These are phyloP conservation scores for Rhodotorula toruloides DNA, from an alignment of 768 basidiomycete species.

Conservation along the genomic window DNA sequence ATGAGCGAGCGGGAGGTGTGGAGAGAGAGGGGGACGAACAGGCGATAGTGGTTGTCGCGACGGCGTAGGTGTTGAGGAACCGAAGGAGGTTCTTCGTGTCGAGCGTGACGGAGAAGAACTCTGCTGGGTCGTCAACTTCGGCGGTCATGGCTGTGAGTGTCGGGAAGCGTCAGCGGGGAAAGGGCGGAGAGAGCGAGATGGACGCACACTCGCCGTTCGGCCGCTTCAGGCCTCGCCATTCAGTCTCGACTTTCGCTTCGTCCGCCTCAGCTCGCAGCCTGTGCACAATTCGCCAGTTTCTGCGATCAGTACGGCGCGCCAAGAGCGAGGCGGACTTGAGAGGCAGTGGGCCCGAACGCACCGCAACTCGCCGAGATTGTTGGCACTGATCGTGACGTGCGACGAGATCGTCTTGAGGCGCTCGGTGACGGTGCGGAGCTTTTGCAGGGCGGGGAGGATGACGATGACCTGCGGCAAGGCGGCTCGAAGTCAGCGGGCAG, in stretches of 20 bases:
- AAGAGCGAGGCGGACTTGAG: background rate
- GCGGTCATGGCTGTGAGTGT: conserved; percentile 43
- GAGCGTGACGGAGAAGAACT: conserved; percentile 62
- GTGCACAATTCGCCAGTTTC: too few species aligned
- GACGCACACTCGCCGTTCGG: conserved; percentile 53
- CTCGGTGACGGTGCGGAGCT: conserved; percentile 73
- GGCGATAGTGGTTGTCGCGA: conserved; percentile 77
- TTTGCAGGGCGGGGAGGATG: conserved; percentile 63
- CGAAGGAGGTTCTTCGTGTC: conserved; percentile 71
- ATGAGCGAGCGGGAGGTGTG: background rate
- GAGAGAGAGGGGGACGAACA: conserved; percentile 53
- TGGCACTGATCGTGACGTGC: conserved; percentile 64
- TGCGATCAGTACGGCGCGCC: too few species aligned
- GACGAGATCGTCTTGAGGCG: conserved; percentile 66
- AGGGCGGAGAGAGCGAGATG: background rate
- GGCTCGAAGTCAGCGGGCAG: background rate
- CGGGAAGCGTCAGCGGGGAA: background rate
- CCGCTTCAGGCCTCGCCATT: conserved; percentile 68
- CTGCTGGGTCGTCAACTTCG: conserved; percentile 52
- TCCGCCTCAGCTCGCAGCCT: conserved; percentile 54
- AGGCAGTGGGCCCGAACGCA: conserved; percentile 48
- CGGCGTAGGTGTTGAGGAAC: conserved; percentile 71
- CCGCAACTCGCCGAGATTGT: conserved; percentile 57
- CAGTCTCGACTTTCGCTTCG: conserved; percentile 68
- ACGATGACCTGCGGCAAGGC: conserved; percentile 61